Percentiles rank a stretch among this genome's conserved stretches.
These are phyloP conservation scores for Onygenales sp. DNA, from an alignment of 2,329 filamentous ascomycete species.

Conservation along the genomic window DNA sequence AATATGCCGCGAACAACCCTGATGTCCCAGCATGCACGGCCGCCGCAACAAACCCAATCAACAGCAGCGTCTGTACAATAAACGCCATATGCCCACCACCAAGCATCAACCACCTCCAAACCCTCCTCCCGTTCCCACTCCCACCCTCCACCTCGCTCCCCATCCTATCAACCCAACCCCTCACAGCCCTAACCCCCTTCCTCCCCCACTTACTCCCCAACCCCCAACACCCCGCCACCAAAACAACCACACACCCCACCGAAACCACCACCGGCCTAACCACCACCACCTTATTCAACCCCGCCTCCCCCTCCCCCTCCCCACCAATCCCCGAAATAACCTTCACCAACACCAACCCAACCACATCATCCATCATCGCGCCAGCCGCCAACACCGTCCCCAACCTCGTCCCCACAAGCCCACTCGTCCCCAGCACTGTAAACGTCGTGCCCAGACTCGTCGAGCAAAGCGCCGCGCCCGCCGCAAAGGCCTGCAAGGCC, in stretches of 20 bases:
- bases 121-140: constrained; percentile 21
- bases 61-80: constrained; percentile 32
- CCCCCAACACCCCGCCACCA: constrained; percentile 55
- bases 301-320: constrained; percentile 4
- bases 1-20: constrained; percentile 47
- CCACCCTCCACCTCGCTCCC: constrained; percentile 18
- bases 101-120: constrained; percentile 28
- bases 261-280: constrained; percentile 45
- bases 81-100: constrained; percentile 25
- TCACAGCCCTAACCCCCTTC: constrained; percentile 9
- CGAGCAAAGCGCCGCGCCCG: constrained; percentile 63
- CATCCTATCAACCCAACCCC: constrained; percentile 17
- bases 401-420: constrained; percentile 44
- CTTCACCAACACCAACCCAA: constrained; percentile 67
- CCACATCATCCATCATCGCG: constrained; percentile 74
- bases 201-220: constrained; percentile 60
- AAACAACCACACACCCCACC: constrained; percentile 22
- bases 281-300: constrained; percentile 27
- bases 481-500: constrained; percentile 57
- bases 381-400: constrained; percentile 59
- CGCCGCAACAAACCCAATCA: constrained; percentile 40
- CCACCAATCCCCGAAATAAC: constrained; percentile 60
- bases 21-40: constrained; percentile 48
- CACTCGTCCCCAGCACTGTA: constrained; percentile 50
- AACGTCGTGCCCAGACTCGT: constrained; percentile 67